Evolutionary conservation across 176 grass and related monocot genomes (phyloP), one percentile per base, ranked within the genome.

Genomic region (Zizania latifolia): DNA sequence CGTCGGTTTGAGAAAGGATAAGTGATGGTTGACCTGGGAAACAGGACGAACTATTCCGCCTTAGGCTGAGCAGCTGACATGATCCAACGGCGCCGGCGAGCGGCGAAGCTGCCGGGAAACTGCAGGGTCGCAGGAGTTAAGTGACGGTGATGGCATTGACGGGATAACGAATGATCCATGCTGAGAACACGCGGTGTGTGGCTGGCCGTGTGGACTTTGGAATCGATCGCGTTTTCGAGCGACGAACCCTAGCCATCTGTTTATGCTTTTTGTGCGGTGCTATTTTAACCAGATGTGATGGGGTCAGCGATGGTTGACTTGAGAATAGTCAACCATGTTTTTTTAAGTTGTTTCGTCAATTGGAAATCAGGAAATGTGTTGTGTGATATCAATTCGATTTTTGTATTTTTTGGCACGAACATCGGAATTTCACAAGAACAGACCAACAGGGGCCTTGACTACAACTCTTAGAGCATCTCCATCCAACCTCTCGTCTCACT

Each of bases 51-150:
- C 9, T 9, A 21, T 61, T 24, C 55, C 44, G 37, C 13, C 28
- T 35, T 39, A 22, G 15, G 33, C 58, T 55, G 44, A 81, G n/a
- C 37, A 7, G 70, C 48, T 82, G 48, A 66, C 70, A 35, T 17
- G 50, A 68, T 37, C 65, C 24, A 28, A 81, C n/a, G 9, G 46
- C 80, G 22, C 38, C 62, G 63, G 4, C 53, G 63, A 69, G 69
- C 62, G 63, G 4, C 53, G 63, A 69, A 76, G 54, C 16, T 69
- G 63, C 81, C 16, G 1, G 53, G 81, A 83, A 70, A 10, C 38
- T 83, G 62, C 62, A n/a, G 17, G 17, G 55, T 28, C 53, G 27
- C 5, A 11, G 19, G 11, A 51, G 27, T 34, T 34, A 17, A 51
- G 27, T 19, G 46, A 17, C 28, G 15, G 22, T 36, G 39, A 36